phyloP scores from a whole-genome alignment of 257 asterid genomes.

The Penstemon eatonii region DNA sequence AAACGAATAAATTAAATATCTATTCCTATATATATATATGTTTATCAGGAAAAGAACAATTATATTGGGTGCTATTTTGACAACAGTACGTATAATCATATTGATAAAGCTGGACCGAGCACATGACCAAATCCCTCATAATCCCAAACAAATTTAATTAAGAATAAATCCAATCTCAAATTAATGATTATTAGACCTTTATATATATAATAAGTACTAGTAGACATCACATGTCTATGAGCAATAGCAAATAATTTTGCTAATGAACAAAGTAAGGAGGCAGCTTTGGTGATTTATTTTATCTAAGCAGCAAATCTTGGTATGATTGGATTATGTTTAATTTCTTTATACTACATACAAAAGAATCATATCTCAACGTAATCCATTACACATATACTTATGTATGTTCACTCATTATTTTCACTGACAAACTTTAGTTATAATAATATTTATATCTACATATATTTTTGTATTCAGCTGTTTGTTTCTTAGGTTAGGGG shows the following conservation, averaged over 20 bases:
- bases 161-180: not conserved
- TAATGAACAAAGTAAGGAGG: not conserved
- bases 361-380: slow-evolving; percentile 45
- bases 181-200: no score
- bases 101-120: slow-evolving; percentile 6
- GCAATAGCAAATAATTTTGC: slow-evolving; percentile 18
- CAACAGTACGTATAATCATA: not conserved
- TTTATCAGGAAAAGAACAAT: no score
- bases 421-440: slow-evolving; percentile 14
- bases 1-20: no score
- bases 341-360: not conserved
- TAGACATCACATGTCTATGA: slow-evolving; percentile 16
- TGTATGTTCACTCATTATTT: slow-evolving; percentile 12
- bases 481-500: not conserved
- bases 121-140: slow-evolving; percentile 32
- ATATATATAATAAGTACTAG: not conserved
- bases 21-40: no score
- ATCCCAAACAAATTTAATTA: not conserved
- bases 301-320: slow-evolving; percentile 36
- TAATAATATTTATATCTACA: not conserved
- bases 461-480: slow-evolving; percentile 9
- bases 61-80: no score
- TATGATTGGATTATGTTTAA: slow-evolving; percentile 36
- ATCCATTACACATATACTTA: slow-evolving; percentile 17
- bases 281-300: slow-evolving; percentile 10